Base-by-base conservation (phyloP, 768 basidiomycete species). In the Amanita inopinata region DNA sequence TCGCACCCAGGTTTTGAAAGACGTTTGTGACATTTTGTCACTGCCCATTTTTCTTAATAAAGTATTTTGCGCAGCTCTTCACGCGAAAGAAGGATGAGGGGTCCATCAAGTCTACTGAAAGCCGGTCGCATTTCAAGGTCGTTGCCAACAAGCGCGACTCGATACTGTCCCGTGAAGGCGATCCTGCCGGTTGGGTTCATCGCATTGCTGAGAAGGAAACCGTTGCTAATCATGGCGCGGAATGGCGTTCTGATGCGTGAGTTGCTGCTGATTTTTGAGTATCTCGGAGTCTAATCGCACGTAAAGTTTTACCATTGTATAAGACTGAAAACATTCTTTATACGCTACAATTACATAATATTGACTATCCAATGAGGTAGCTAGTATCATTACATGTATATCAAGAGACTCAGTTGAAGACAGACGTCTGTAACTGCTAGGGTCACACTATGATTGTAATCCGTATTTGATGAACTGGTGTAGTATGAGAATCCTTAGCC, bases 101-200 rank as follows among this genome's bases (percentile, higher is more conserved):
- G 1, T 59, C 59, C 0, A 48, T 52, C 7, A 54, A 51, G 15
- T 51, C 61, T 2, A 40, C 43, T 5, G 49, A 53, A 1, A 49
- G 52, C 56, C 48, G 53, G 18, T 77, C 78, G 5, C 80, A 85
- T 49, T 91, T 94, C 71, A 86, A 87, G 63, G 73, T 94, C 25
- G 81, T 91, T 4, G 65, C 67, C 11, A 71, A 79, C 47, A 83
- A 83, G 63, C 69, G 80, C 20, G 64, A 85, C 35, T 83, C 80
- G 32, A 58, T 93, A 32, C 59, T 93, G 28, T 70, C 72, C 3
- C 62, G 74, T 15, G 63, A 68, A 30, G 82, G 85, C 0, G 73
- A 82, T 45, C 78, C 84, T 5, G 60, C 73, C 5, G 82, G 85
- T 3, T 87, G 83, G 79, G 74, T 83, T 14, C 80, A 79, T 52